Percentiles rank a stretch among this genome's conserved stretches.
phyloP scores from a whole-genome alignment of 305 asterid species.

The Vinca major region DNA sequence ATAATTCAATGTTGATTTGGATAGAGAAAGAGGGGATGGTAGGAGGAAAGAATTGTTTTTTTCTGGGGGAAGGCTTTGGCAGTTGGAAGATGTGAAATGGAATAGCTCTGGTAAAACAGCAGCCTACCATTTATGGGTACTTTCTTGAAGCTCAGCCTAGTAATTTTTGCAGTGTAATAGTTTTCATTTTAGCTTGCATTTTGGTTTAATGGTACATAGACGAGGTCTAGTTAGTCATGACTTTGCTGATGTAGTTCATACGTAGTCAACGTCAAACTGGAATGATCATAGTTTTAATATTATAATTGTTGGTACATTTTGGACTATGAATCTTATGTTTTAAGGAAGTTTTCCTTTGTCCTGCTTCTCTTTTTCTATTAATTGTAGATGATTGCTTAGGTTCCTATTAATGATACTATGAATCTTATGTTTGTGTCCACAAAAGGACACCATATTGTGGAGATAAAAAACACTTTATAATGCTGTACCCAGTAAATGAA shows the following conservation, averaged over 20 bases:
- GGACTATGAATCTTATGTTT: background rate
- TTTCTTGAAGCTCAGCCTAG: conserved; percentile 18
- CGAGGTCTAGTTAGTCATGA: conserved; percentile 14
- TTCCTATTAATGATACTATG: too few relatives aligned
- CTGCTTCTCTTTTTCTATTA: background rate
- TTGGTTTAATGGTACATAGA: conserved; percentile 13
- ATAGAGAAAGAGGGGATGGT: conserved; percentile 24
- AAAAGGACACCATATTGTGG: too few relatives aligned
- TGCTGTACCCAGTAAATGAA: background rate
- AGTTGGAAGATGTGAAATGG: conserved; percentile 2
- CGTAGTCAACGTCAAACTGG: conserved; percentile 7
- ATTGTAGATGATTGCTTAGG: background rate
- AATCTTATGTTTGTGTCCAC: too few relatives aligned
- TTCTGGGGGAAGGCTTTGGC: conserved; percentile 1
- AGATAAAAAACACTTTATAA: background rate
- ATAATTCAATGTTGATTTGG: conserved; percentile 51
- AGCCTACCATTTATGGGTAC: conserved; percentile 9
- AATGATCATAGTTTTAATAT: background rate
- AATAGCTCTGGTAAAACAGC: conserved; percentile 6
- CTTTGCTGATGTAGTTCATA: conserved; percentile 16
- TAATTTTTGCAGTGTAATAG: conserved; percentile 12
- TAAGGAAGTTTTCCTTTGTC: background rate
- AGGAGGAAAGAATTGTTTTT: conserved; percentile 16
- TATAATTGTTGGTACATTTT: background rate
- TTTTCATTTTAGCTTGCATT: conserved; percentile 10